phyloP scores from a whole-genome alignment of 768 basidiomycete species.

The Macrolepiota albuminosa region DNA sequence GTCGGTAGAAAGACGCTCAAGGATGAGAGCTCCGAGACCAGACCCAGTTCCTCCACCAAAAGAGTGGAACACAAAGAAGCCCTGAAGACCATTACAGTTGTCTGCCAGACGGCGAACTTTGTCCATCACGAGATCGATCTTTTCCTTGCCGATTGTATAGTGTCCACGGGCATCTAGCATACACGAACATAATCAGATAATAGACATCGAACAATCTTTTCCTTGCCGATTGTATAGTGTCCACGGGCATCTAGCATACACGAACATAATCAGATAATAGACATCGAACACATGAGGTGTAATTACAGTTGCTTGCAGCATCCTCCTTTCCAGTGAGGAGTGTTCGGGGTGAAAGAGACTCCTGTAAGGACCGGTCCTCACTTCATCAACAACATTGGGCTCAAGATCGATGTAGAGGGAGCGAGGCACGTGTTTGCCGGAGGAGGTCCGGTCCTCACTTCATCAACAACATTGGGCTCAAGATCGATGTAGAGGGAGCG shows the following conservation, averaged over 20 bases:
- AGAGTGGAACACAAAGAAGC: constrained; percentile 99
- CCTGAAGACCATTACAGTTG: constrained; percentile 95
- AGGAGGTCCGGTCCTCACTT: constrained; percentile 90
- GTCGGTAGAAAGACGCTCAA: constrained; percentile 93
- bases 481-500: constrained; percentile 95
- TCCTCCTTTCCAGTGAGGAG: constrained; percentile 98
- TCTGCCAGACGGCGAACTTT: constrained; percentile 92
- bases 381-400: constrained; percentile 93
- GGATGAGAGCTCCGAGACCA: constrained; percentile 93
- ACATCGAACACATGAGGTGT: constrained; percentile 11
- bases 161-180: constrained; percentile 89
- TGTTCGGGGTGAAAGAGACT: constrained; percentile 97
- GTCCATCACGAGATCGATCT: constrained; percentile 95
- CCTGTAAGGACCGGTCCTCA: constrained; percentile 88
- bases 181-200: constrained; percentile 4
- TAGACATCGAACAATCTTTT: constrained; percentile 54
- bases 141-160: constrained; percentile 97
- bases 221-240: constrained; percentile 98
- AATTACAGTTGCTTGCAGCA: constrained; percentile 96
- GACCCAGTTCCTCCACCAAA: constrained; percentile 99
- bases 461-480: constrained; percentile 94
- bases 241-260: constrained; percentile 79
- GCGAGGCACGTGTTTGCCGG: constrained; percentile 93
- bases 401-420: constrained; percentile 96
- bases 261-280: constrained; percentile 3